phyloP scores from a whole-genome alignment of 2,329 filamentous ascomycete genomes.

The Reticulascus tulasneorum region DNA sequence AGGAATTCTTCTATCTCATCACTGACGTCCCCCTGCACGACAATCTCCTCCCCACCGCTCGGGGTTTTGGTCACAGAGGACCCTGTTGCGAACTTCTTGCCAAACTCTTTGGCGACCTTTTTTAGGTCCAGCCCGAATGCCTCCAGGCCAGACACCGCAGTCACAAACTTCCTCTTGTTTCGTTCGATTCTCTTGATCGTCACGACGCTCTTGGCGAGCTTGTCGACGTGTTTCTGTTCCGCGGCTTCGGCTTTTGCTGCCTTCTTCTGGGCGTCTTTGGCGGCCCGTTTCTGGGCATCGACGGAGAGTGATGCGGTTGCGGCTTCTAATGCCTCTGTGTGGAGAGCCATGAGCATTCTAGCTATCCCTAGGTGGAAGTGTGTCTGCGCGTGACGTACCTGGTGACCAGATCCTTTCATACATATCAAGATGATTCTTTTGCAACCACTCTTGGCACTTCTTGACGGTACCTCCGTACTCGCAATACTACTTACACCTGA shows the following conservation, averaged over 20 bases:
- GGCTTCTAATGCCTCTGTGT: constrained; percentile 71
- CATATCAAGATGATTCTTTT: constrained; percentile 67
- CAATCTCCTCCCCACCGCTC: constrained; percentile 89
- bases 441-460: constrained; percentile 96
- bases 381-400: constrained; percentile 47
- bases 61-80: constrained; percentile 86
- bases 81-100: constrained; percentile 97
- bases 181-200: constrained; percentile 96
- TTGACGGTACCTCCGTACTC: constrained; percentile 95
- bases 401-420: constrained; percentile 81
- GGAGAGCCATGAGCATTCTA: constrained; percentile 2
- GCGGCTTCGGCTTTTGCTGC: constrained; percentile 87
- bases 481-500: constrained; percentile 69
- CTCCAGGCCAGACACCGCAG: constrained; percentile 85
- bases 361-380: not conserved
- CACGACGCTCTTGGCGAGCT: constrained; percentile 76
- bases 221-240: constrained; percentile 78
- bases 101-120: constrained; percentile 93
- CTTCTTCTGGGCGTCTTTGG: constrained; percentile 96
- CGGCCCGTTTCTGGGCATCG: constrained; percentile 89
- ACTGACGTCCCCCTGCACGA: constrained; percentile 94
- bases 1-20: constrained; percentile 92
- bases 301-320: constrained; percentile 83
- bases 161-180: constrained; percentile 97
- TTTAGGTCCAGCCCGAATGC: constrained; percentile 89